Conservation (phyloP, 23 red algal species). For the Gracilaria caudata region DNA sequence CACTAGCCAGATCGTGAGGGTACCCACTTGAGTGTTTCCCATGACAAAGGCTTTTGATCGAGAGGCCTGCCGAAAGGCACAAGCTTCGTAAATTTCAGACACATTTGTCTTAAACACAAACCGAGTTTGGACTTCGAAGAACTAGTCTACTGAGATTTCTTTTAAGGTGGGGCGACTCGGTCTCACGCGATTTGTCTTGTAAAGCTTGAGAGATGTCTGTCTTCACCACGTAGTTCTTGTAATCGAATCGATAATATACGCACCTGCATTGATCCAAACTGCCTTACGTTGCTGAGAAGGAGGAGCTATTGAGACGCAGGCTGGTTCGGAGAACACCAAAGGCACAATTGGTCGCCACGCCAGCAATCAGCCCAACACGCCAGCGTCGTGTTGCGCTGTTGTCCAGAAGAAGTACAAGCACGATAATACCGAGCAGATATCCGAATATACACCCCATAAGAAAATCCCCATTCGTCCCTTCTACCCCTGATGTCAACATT, state of each 20-base stretch:
- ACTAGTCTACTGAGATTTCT: neutral
- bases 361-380: conserved; percentile 61
- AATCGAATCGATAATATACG: neutral
- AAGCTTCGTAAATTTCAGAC: neutral
- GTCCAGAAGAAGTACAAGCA: conserved; percentile 59
- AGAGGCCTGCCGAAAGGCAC: neutral
- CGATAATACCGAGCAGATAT: conserved; percentile 62
- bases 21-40: neutral
- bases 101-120: neutral
- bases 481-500: conserved; percentile 46
- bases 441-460: conserved; percentile 68
- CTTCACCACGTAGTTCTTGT: neutral
- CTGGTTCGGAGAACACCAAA: conserved; percentile 61
- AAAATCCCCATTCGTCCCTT: conserved; percentile 66
- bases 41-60: neutral
- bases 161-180: neutral
- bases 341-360: conserved; percentile 69
- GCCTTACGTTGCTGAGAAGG: conserved; percentile 12
- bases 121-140: neutral
- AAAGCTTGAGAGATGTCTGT: neutral
- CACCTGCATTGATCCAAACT: neutral
- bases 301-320: conserved; percentile 18
- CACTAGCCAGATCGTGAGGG: conserved; percentile 26
- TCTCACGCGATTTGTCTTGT: neutral
- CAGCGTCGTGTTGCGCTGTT: conserved; percentile 57